A percentile compares a stretch with the other conserved stretches of the same genome.
phyloP scores from a whole-genome alignment of 2,329 filamentous ascomycete species.

The Cadophora sp. region DNA sequence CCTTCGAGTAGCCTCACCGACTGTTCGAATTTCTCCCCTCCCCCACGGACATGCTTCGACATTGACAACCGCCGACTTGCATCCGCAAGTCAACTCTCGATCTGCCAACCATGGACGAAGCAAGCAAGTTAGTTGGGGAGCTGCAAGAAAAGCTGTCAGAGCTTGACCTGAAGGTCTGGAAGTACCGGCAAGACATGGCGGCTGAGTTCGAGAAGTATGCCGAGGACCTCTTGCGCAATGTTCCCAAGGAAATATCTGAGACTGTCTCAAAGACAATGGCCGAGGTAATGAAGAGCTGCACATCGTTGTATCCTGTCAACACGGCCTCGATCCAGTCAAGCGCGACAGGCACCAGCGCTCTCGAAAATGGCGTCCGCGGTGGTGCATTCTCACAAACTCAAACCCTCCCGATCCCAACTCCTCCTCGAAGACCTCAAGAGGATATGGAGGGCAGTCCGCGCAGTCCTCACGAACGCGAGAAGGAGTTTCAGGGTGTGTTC shows the following conservation, averaged over 20 bases:
- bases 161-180: constrained; percentile 62
- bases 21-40: not conserved
- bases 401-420: constrained; percentile 11
- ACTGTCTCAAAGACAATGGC: constrained; percentile 53
- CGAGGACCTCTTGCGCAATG: constrained; percentile 55
- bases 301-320: constrained; percentile 37
- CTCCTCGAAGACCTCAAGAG: constrained; percentile 8
- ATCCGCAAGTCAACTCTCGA: constrained; percentile 19
- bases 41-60: constrained; percentile 15
- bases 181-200: constrained; percentile 63
- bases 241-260: constrained; percentile 54
- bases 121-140: constrained; percentile 50
- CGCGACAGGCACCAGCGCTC: constrained; percentile 32
- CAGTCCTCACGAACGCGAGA: constrained; percentile 61
- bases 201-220: constrained; percentile 63
- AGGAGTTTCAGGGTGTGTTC: constrained; percentile 67
- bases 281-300: constrained; percentile 37
- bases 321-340: constrained; percentile 35
- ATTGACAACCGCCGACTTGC: constrained; percentile 19
- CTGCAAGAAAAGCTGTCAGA: constrained; percentile 49
- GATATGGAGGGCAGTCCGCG: constrained; percentile 47
- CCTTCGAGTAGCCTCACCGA: not conserved
- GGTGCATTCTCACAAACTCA: constrained; percentile 48
- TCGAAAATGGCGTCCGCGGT: constrained; percentile 20
- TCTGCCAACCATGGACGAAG: constrained; percentile 52